Conservation (phyloP, 305 asterid species). For the Fraxinus angustifolia region DNA sequence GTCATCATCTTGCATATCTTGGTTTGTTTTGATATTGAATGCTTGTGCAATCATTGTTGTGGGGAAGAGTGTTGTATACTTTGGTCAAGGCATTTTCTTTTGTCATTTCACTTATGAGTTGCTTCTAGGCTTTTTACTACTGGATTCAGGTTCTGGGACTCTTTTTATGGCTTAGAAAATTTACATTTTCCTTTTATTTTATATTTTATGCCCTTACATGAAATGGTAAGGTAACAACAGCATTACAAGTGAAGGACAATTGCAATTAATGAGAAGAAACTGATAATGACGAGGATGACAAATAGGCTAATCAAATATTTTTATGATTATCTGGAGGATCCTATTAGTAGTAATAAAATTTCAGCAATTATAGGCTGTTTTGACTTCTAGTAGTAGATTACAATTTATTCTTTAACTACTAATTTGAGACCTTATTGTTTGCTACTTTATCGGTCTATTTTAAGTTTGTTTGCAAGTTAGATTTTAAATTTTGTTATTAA, state of each 20-base stretch:
- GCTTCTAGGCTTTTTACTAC: background rate
- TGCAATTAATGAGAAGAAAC: background rate
- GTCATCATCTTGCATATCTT: background rate
- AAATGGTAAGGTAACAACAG: background rate
- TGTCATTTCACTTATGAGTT: background rate
- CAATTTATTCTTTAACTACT: background rate
- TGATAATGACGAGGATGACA: background rate
- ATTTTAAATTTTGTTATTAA: background rate
- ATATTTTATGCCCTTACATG: background rate
- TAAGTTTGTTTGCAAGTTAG: background rate
- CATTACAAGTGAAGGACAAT: background rate
- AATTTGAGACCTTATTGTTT: background rate
- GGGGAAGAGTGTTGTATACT: background rate
- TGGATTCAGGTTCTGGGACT: background rate
- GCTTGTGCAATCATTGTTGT: background rate
- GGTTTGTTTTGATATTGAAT: background rate
- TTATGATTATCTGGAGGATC: background rate
- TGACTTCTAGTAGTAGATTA: background rate
- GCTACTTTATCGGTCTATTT: background rate
- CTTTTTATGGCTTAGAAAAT: background rate
- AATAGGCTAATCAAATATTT: background rate
- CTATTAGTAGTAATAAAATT: background rate
- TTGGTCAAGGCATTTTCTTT: background rate
- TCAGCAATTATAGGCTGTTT: background rate
- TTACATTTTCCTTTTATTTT: background rate